phyloP scores from a whole-genome alignment of 2,329 filamentous ascomycete species.

The Aureobasidium subglaciale region DNA sequence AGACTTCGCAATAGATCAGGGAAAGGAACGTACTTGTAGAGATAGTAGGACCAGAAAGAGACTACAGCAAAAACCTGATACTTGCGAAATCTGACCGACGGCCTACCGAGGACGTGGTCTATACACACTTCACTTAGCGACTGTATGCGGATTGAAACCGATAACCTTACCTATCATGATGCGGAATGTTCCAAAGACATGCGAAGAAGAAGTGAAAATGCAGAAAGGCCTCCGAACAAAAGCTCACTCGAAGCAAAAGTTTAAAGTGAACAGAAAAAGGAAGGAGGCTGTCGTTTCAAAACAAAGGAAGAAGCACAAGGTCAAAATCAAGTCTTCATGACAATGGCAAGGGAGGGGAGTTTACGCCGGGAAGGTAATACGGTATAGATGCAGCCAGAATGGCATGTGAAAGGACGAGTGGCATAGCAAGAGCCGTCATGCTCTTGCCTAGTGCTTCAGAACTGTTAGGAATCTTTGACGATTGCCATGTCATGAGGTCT shows the following conservation, averaged over 20 bases:
- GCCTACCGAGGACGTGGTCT: conserved; percentile 89
- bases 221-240: background rate
- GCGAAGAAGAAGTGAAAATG: background rate
- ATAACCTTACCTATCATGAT: conserved; percentile 12
- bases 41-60: conserved; percentile 82
- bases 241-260: background rate
- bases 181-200: background rate
- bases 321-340: conserved; percentile 1
- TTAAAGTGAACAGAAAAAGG: background rate
- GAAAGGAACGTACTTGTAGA: conserved; percentile 57
- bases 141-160: background rate
- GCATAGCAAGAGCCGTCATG: background rate
- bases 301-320: conserved; percentile 6
- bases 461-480: background rate
- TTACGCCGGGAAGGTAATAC: background rate
- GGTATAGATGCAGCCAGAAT: background rate
- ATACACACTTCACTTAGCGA: background rate
- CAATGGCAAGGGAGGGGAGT: background rate
- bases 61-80: conserved; percentile 88
- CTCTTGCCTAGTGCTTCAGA: background rate
- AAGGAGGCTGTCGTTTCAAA: background rate
- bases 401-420: conserved; percentile 4
- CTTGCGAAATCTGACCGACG: conserved; percentile 84
- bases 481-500: conserved; percentile 8
- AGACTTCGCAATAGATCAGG: conserved; percentile 17